phyloP scores from a whole-genome alignment of 768 basidiomycete species.

The Crepidotus variabilis region DNA sequence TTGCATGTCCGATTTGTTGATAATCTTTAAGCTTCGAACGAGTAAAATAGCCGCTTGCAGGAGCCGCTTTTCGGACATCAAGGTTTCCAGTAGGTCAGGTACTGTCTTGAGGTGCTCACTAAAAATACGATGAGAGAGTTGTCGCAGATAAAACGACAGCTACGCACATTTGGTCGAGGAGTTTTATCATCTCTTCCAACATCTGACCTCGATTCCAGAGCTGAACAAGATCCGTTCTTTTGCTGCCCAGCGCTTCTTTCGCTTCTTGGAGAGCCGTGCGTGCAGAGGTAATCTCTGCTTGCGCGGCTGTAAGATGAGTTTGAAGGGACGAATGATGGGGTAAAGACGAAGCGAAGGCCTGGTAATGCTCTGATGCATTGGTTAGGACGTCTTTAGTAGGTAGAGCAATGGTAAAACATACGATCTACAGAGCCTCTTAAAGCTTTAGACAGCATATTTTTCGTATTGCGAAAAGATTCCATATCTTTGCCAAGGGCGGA shows the following conservation, averaged over 20 bases:
- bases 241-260: conserved; percentile 74
- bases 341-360: conserved; percentile 91
- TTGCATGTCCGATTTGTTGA: conserved; percentile 88
- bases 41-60: conserved; percentile 86
- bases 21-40: conserved; percentile 82
- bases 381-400: background rate
- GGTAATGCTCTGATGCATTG: conserved; percentile 67
- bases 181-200: conserved; percentile 91
- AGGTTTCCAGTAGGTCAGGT: conserved; percentile 86
- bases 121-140: conserved; percentile 9
- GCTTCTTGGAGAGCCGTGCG: conserved; percentile 71
- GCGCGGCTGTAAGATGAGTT: conserved; percentile 66
- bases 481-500: conserved; percentile 71
- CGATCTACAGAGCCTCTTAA: conserved; percentile 88
- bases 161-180: conserved; percentile 84
- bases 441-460: conserved; percentile 72
- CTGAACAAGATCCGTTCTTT: conserved; percentile 85
- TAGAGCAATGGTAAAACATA: conserved; percentile 33
- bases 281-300: conserved; percentile 69
- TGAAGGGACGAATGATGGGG: conserved; percentile 85
- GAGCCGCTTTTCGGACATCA: conserved; percentile 95
- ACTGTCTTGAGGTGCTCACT: conserved; percentile 90
- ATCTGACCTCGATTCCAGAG: conserved; percentile 86
- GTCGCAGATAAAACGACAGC: conserved; percentile 2
- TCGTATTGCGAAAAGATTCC: conserved; percentile 72